Percentiles rank a stretch among this genome's conserved stretches.
Conservation (phyloP, 2,329 filamentous ascomycete species). For the Aspergillus sp. region DNA sequence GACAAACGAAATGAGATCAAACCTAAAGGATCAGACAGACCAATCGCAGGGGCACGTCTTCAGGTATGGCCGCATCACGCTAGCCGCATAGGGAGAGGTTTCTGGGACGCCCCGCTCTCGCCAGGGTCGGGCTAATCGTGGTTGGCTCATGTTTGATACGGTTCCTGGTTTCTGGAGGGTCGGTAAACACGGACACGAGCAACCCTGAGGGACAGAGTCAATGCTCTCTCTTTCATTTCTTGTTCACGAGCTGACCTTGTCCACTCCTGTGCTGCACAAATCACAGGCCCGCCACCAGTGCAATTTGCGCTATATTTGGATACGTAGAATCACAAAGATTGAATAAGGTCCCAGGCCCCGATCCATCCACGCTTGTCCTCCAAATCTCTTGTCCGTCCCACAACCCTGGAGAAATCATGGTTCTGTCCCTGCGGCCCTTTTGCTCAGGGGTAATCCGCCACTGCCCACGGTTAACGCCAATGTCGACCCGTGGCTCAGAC, state of each 20-base stretch:
- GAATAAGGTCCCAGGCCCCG: not conserved
- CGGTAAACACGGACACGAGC: not conserved
- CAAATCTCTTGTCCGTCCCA: not conserved
- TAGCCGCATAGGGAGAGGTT: slow-evolving; percentile 8
- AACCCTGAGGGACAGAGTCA: too few species aligned
- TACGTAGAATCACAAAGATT: too few species aligned
- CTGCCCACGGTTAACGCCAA: not conserved
- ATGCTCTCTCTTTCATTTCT: too few species aligned
- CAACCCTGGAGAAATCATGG: slow-evolving; percentile 7
- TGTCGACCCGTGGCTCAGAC: slow-evolving; percentile 5
- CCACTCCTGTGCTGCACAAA: not conserved
- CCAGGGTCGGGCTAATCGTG: not conserved
- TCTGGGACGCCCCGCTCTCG: not conserved
- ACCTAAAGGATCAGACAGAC: slow-evolving; percentile 9
- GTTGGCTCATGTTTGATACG: slow-evolving; percentile 2
- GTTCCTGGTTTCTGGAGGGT: slow-evolving; percentile 29
- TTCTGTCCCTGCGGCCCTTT: not conserved
- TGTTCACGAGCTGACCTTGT: too few species aligned
- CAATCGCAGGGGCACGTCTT: slow-evolving; percentile 13
- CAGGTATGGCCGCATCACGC: not conserved
- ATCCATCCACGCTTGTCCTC: not conserved
- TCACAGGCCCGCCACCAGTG: not conserved
- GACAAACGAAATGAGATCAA: slow-evolving; percentile 24
- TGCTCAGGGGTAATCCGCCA: not conserved
- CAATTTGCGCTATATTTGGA: slow-evolving; percentile 9